Evolutionary conservation across 805 yeast species (phyloP), one percentile per base, ranked within the genome.

Genomic region (Yarrowia alimentaria): DNA sequence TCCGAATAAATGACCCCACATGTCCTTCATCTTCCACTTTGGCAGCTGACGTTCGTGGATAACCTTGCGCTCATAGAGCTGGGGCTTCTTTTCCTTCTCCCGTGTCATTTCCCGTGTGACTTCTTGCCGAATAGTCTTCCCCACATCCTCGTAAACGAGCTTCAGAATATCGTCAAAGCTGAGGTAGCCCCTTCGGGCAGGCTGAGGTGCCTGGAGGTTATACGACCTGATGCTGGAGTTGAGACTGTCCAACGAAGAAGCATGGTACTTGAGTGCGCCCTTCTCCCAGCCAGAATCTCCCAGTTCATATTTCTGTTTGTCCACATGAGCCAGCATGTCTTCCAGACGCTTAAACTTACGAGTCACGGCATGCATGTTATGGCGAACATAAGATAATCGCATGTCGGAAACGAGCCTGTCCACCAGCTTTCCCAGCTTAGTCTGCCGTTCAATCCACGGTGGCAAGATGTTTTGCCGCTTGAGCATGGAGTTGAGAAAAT

Each of bases 361-460:
- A 5, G 22, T 19, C 5, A 48, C 24, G 6, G 14, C 18, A 18
- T 38, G 53, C 3, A 50, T 50, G 6, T 51, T 54, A 29, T 32
- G 51, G 6, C 49, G 13, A 26, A 31, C 21, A 10, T 30, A 43
- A 6, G 30, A 21, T 0, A 31, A 3, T 3, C 37, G 16, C 37
- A 43, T 31, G 12, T 43, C 50, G 3, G 37, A 31, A 14, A 43
- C 21, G 50, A 85, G 79, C 0, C 60, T 60, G 2, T 58, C n/a
- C n/a, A n/a, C n/a, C 61, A 7, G 84, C 71, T 28, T 76, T 77
- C 75, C 73, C 4, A 83, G 77, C 1, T 77, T 72, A 14, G 77
- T 71, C 63, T 85, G 93, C 51, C 78, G 81, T 58, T 87, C 95
- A 28, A 89, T 82, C 96, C 96, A 89, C 0, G 95, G 95, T 0